These are phyloP conservation scores for Kluyveromyces marxianus DNA, from an alignment of 1,139 yeast species.

Conservation along the genomic window DNA sequence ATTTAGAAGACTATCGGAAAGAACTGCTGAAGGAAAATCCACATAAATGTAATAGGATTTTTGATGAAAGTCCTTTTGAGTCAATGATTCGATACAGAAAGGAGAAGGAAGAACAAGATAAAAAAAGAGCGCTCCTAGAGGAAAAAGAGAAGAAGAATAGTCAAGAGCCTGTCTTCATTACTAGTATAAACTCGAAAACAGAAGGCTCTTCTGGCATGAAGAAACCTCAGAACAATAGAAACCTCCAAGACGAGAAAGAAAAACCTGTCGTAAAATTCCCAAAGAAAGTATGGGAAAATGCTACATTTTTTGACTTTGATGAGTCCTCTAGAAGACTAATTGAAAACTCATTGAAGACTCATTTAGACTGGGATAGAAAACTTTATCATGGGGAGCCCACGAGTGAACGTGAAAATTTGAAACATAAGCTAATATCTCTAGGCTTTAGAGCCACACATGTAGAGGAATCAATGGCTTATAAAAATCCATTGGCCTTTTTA, in stretches of 20 bases:
- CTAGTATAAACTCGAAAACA: constrained; percentile 10
- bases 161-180: constrained; percentile 30
- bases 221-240: background rate
- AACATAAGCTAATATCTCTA: constrained; percentile 30
- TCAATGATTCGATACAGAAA: constrained; percentile 51
- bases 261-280: constrained; percentile 35
- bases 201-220: constrained; percentile 1
- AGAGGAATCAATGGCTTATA: constrained; percentile 60
- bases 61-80: constrained; percentile 65
- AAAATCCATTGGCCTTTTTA: constrained; percentile 72
- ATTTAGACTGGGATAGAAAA: constrained; percentile 45
- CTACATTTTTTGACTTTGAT: constrained; percentile 40
- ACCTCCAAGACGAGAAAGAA: background rate
- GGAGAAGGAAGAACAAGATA: constrained; percentile 35
- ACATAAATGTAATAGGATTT: constrained; percentile 42
- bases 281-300: constrained; percentile 56
- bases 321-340: constrained; percentile 41
- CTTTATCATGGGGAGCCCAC: constrained; percentile 15
- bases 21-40: constrained; percentile 40
- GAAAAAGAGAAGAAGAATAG: constrained; percentile 31
- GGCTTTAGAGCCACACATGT: constrained; percentile 71
- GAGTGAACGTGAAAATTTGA: constrained; percentile 16
- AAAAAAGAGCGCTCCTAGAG: constrained; percentile 37
- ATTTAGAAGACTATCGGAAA: constrained; percentile 53
- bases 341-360: constrained; percentile 46